Percentiles rank a stretch among this genome's conserved stretches.
Evolutionary conservation across 805 yeast genomes (phyloP).

Genomic region (Kurtzmaniella cleridarum): DNA sequence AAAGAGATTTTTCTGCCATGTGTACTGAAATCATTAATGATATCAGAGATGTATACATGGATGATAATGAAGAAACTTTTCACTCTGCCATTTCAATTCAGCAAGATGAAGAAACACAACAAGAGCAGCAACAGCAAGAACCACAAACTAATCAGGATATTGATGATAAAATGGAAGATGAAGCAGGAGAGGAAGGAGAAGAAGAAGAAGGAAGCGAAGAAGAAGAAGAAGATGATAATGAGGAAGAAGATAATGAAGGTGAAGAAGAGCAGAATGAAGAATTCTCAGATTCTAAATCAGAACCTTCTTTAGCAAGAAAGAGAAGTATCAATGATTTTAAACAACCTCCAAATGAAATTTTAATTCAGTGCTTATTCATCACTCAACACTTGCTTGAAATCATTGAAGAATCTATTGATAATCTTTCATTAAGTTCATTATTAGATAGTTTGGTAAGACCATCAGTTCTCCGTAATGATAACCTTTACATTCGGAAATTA

Average conservation of each 20-base stretch:
- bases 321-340: slow-evolving; percentile 24
- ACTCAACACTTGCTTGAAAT: slow-evolving; percentile 67
- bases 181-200: slow-evolving; percentile 6
- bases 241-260: slow-evolving; percentile 16
- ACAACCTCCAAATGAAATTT: slow-evolving; percentile 40
- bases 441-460: slow-evolving; percentile 76
- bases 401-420: slow-evolving; percentile 59
- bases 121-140: slow-evolving; percentile 12
- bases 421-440: slow-evolving; percentile 61
- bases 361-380: slow-evolving; percentile 60
- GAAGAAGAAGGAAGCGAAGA: slow-evolving; percentile 13
- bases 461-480: slow-evolving; percentile 49
- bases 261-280: slow-evolving; percentile 19
- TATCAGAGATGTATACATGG: slow-evolving; percentile 60
- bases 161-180: slow-evolving; percentile 8
- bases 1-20: slow-evolving; percentile 79
- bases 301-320: slow-evolving; percentile 25
- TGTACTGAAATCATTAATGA: slow-evolving; percentile 83
- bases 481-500: slow-evolving; percentile 50
- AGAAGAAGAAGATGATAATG: slow-evolving; percentile 14
- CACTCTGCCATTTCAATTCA: slow-evolving; percentile 37
- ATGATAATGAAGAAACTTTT: slow-evolving; percentile 46
- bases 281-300: slow-evolving; percentile 24
- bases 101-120: slow-evolving; percentile 8
- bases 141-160: slow-evolving; percentile 15